Conservation (phyloP, 805 yeast species). For the Isabelozyma rhagii region DNA sequence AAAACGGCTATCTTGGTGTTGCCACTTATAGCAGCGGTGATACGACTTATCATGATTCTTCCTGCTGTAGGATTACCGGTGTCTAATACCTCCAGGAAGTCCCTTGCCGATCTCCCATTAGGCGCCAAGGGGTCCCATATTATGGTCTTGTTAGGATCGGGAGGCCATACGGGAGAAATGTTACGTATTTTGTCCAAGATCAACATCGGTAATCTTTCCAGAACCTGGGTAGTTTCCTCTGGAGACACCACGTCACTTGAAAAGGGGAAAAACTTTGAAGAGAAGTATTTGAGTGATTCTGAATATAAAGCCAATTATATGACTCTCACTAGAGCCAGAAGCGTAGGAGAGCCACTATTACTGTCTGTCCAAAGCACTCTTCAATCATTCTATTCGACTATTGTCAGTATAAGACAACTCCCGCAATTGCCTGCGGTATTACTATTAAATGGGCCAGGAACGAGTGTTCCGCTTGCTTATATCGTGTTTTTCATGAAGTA, state of each 20-base stretch:
- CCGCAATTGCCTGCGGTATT: constrained; percentile 41
- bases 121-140: constrained; percentile 20
- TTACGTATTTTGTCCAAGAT: constrained; percentile 55
- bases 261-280: constrained; percentile 38
- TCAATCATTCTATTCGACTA: constrained; percentile 28
- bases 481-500: constrained; percentile 50
- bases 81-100: neutral
- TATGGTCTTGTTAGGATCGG: constrained; percentile 83
- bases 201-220: constrained; percentile 17
- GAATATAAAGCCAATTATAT: constrained; percentile 16
- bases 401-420: constrained; percentile 20
- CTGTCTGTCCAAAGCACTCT: constrained; percentile 48
- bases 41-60: constrained; percentile 20
- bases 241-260: constrained; percentile 51
- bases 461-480: constrained; percentile 67
- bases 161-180: constrained; percentile 98
- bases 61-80: constrained; percentile 14
- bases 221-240: constrained; percentile 44
- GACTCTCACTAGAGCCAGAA: constrained; percentile 54
- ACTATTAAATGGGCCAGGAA: constrained; percentile 78
- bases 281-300: constrained; percentile 8
- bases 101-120: constrained; percentile 3
- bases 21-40: constrained; percentile 18
- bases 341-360: constrained; percentile 52
- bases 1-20: constrained; percentile 11